Percentiles rank a stretch among this genome's conserved stretches.
These are phyloP conservation scores for Moricandia arvensis DNA, from an alignment of 345 rosid species.

Conservation along the genomic window DNA sequence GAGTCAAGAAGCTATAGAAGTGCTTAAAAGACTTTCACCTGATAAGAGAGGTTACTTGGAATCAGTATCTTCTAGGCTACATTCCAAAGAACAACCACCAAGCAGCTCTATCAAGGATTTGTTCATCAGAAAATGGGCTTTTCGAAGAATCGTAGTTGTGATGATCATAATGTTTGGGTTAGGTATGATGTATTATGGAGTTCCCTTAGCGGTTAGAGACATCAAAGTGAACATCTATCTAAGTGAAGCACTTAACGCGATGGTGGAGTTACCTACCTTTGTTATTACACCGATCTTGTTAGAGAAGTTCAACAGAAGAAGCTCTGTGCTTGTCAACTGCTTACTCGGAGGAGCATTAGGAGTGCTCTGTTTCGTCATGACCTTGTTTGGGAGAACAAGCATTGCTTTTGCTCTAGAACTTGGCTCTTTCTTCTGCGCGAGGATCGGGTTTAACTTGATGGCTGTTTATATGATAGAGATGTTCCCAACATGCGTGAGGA, in stretches of 20 bases:
- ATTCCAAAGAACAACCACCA: constrained; percentile 4
- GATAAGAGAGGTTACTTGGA: constrained; percentile 15
- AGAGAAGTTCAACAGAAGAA: constrained; percentile 37
- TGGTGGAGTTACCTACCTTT: constrained; percentile 44
- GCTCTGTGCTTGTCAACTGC: constrained; percentile 38
- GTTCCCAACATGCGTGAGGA: constrained; percentile 56
- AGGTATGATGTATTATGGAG: constrained; percentile 51
- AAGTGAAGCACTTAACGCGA: constrained; percentile 43
- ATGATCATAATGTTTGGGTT: constrained; percentile 46
- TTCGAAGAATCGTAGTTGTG: constrained; percentile 23
- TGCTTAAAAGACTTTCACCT: constrained; percentile 42
- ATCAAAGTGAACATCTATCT: constrained; percentile 44
- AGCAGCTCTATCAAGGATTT: constrained; percentile 28
- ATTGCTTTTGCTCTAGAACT: constrained; percentile 45
- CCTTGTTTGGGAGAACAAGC: background rate
- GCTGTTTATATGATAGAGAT: constrained; percentile 47
- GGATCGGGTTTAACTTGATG: constrained; percentile 43
- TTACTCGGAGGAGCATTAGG: constrained; percentile 41
- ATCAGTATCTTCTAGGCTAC: constrained; percentile 10
- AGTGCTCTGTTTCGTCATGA: constrained; percentile 34
- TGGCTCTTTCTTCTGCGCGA: constrained; percentile 48
- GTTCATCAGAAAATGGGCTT: constrained; percentile 36
- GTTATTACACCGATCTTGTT: constrained; percentile 39
- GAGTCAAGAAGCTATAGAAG: constrained; percentile 47
- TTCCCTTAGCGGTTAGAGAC: constrained; percentile 48